These are phyloP conservation scores for Apiospora saccharicola DNA, from an alignment of 2,329 filamentous ascomycete species.

Conservation along the genomic window DNA sequence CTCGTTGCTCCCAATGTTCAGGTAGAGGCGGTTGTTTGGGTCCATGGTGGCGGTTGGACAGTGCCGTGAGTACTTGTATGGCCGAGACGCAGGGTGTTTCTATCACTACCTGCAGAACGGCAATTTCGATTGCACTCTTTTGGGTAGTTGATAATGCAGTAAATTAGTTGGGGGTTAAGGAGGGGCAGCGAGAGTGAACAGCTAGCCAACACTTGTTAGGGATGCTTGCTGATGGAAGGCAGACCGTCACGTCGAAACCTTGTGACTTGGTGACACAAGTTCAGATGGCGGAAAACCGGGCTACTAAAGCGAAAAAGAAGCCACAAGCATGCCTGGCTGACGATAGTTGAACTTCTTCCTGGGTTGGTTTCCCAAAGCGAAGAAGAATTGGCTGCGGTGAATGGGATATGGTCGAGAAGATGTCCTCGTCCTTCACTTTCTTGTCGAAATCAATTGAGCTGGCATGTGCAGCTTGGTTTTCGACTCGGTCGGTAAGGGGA, in stretches of 20 bases:
- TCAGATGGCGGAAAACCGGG: conserved; percentile 12
- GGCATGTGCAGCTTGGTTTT: conserved; percentile 16
- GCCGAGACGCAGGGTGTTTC: conserved; percentile 8
- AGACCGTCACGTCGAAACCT: background rate
- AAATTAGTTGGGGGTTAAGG: conserved; percentile 1
- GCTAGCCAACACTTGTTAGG: conserved; percentile 6
- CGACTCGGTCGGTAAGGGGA: conserved; percentile 7
- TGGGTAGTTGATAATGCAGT: conserved; percentile 22
- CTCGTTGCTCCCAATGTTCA: conserved; percentile 73
- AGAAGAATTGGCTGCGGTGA: background rate
- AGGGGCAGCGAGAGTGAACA: conserved; percentile 8
- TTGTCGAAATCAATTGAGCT: conserved; percentile 12
- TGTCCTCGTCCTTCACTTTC: background rate
- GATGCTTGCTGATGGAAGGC: background rate
- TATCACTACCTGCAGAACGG: background rate
- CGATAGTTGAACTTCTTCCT: background rate
- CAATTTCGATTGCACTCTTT: conserved; percentile 5
- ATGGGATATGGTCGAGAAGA: background rate
- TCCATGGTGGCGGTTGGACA: conserved; percentile 49
- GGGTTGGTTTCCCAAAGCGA: background rate
- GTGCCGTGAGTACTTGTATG: background rate
- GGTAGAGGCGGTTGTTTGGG: conserved; percentile 67
- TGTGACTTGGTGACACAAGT: background rate
- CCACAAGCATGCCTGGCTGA: conserved; percentile 6
- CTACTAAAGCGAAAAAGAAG: background rate